Evolutionary conservation across 129 eudicot species (phyloP).

Genomic region (Escallonia rubra): DNA sequence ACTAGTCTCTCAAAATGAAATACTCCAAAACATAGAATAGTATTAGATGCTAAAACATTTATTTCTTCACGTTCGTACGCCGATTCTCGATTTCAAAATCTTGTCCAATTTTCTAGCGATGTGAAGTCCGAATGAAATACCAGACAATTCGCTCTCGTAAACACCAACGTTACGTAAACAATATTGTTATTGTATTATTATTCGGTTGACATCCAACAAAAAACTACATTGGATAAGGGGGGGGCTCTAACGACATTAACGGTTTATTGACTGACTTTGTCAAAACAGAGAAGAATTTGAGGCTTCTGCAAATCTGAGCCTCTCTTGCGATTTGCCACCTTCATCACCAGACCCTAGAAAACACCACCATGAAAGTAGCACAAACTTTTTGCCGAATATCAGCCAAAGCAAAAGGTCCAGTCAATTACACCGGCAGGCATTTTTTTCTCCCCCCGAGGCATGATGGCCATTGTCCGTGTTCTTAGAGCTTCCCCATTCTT

Average conservation of each 20-base stretch:
- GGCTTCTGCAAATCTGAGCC: constrained; percentile 31
- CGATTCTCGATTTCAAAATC: too few species aligned
- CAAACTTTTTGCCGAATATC: constrained; percentile 8
- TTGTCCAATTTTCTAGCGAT: too few species aligned
- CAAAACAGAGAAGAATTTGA: constrained; percentile 6
- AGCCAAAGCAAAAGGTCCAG: constrained; percentile 24
- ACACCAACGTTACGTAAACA: too few species aligned
- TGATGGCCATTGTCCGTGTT: constrained; percentile 1
- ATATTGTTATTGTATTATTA: too few species aligned
- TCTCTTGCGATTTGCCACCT: constrained; percentile 16
- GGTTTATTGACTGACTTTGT: constrained; percentile 18
- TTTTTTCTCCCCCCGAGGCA: neutral
- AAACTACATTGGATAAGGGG: neutral
- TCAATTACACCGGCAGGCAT: constrained; percentile 8
- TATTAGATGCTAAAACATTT: too few species aligned
- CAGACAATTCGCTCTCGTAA: too few species aligned
- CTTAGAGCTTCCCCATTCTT: neutral
- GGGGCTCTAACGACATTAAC: constrained; percentile 5
- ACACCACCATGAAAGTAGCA: neutral
- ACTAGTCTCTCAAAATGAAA: too few species aligned
- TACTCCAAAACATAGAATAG: too few species aligned
- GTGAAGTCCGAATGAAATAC: too few species aligned
- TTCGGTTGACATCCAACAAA: too few species aligned
- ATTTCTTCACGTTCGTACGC: too few species aligned
- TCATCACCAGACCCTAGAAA: constrained; percentile 28